Conservation (phyloP, 2,329 filamentous ascomycete species). For the Amesomyces nigricolor region DNA sequence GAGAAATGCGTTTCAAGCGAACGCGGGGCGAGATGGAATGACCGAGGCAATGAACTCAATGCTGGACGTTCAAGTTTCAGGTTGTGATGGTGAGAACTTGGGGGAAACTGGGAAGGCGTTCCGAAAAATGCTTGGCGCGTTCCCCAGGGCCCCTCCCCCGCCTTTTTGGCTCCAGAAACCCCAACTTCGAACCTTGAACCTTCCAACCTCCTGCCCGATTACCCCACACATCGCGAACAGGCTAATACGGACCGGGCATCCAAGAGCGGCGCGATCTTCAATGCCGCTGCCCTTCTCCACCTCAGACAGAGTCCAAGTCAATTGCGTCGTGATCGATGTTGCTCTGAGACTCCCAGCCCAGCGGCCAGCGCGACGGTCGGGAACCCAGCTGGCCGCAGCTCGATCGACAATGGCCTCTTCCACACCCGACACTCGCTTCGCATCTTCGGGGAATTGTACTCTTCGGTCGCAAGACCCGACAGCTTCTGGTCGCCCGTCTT, state of each 20-base stretch:
- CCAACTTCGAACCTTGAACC: too few species aligned
- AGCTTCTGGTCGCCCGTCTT: conserved; percentile 4
- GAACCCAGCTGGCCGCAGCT: not conserved
- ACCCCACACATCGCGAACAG: conserved; percentile 16
- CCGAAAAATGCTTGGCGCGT: not conserved
- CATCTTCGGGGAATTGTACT: not conserved
- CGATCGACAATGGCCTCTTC: not conserved
- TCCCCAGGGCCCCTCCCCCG: conserved; percentile 6
- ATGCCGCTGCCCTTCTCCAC: too few species aligned
- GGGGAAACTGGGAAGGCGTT: too few species aligned
- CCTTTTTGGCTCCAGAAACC: conserved; percentile 8
- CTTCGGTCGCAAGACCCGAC: not conserved
- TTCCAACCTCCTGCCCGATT: conserved; percentile 1
- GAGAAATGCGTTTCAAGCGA: too few species aligned
- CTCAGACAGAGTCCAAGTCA: too few species aligned
- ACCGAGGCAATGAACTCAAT: too few species aligned
- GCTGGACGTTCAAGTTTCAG: too few species aligned
- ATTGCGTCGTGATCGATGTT: too few species aligned
- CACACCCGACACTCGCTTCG: not conserved
- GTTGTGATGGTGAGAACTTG: too few species aligned
- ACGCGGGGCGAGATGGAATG: too few species aligned
- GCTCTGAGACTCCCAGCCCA: too few species aligned
- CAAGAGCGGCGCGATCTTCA: not conserved
- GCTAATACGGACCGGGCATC: conserved; percentile 12
- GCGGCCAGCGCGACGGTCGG: too few species aligned